Base-by-base conservation (phyloP, 1,284 basidiomycete species). In the Apiotrichum laibachii region DNA sequence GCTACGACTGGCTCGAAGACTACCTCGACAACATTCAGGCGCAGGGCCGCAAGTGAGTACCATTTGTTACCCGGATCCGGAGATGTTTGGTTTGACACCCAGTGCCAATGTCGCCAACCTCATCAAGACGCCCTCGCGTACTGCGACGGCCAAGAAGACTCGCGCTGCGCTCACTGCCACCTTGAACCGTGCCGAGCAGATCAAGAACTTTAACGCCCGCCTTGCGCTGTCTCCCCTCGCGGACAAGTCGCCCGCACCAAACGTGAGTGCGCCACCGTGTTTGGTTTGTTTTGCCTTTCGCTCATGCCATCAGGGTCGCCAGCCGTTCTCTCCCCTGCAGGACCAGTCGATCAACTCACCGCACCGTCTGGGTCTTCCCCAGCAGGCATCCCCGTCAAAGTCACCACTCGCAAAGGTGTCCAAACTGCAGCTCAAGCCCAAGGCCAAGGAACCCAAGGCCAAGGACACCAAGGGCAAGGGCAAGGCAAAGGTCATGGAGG, bases 101-200 rank as follows among this genome's bases (percentile, higher is more conserved):
- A 76, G 76, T 47, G 72, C 69, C 10, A 71, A 73, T 1, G 68
- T 79, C 31, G 69, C 73, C 21, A 72, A 76, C 45, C 62, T 77
- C 22, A 73, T 79, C 63, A 79, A 79, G 62, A 79, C 77, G 0
- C 77, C 77, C 13, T 76, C 75, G 31, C 65, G 71, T 42, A 76
- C 75, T 2, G 63, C 69, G 19, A 79, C 76, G 22, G 66, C 68
- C 33, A 77, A 77, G 66, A 77, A 77, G 67, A 79, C 77, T 0
- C 61, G 77, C 46, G 72, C 74, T 3, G 61, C 60, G 5, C 62
- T 68, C 0, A 73, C 72, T 49, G 70, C 75, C 5, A 48, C 39
- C 16, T 47, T 58, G 39, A 44, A 49, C 53, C 59, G 62, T 12
- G 56, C 56, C 0, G 62, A 61, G 48, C 62, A 63, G 54, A 34